phyloP scores from a whole-genome alignment of 2,329 filamentous ascomycete genomes.

The Trichoderma simmonsii region DNA sequence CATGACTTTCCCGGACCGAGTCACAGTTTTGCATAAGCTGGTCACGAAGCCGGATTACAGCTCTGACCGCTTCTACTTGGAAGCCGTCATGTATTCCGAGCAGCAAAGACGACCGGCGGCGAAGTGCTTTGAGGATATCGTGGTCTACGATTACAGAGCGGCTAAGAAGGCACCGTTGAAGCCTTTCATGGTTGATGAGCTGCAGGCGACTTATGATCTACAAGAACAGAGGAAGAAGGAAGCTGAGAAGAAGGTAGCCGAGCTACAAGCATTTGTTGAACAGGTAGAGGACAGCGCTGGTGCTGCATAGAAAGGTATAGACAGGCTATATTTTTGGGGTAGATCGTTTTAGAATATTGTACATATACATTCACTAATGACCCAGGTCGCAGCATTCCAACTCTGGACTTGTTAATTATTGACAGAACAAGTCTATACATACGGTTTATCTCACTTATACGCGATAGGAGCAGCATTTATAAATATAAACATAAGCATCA shows the following conservation, averaged over 20 bases:
- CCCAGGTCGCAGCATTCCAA: not conserved
- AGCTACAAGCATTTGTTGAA: slow-evolving; percentile 8
- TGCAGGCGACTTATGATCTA: slow-evolving; percentile 35
- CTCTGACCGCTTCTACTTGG: slow-evolving; percentile 53
- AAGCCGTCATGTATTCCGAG: slow-evolving; percentile 71
- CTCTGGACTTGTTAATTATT: not conserved
- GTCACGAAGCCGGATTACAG: slow-evolving; percentile 44
- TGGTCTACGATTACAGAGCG: slow-evolving; percentile 32
- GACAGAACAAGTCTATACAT: not conserved
- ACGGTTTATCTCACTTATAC: not conserved
- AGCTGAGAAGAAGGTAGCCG: slow-evolving; percentile 22
- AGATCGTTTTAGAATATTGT: not conserved
- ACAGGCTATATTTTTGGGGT: not conserved
- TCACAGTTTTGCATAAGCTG: slow-evolving; percentile 82
- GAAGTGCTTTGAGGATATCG: slow-evolving; percentile 59
- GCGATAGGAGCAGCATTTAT: not conserved
- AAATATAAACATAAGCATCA: slow-evolving; percentile 1
- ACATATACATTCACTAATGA: not conserved
- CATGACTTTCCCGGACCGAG: slow-evolving; percentile 76
- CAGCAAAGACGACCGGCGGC: slow-evolving; percentile 69
- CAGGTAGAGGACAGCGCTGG: slow-evolving; percentile 11
- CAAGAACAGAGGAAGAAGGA: slow-evolving; percentile 29
- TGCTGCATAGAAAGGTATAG: not conserved
- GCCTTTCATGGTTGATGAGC: slow-evolving; percentile 39
- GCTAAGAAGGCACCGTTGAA: slow-evolving; percentile 39